Evolutionary conservation across 192 early-diverging fungal genomes (phyloP), one percentile per base, ranked within the genome.

Genomic region (Podila epicladia): DNA sequence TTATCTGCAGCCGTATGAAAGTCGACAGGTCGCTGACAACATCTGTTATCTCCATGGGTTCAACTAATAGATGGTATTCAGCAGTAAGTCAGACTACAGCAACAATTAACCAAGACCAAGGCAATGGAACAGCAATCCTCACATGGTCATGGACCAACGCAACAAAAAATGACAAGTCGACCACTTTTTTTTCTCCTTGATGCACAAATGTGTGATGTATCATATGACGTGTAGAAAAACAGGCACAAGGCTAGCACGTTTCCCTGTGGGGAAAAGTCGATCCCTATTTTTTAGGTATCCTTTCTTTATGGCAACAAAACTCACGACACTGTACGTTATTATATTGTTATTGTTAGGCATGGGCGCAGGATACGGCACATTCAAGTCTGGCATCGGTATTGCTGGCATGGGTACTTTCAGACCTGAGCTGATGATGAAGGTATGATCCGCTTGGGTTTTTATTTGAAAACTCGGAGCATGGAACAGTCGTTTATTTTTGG

Each of bases 361-460:
- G 35, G 98, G 98, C 41, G 98, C 98, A 58, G 97, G 96, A 59
- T 99, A 98, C 83, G 98, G 98, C 29, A 99, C 98, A 35, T 94
- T 95, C 59, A 98, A 97, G 86, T 93, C 97, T 61, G 98, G 97
- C 41, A 92, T 99, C 51, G 97, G 97, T 74, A 96, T 99, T 82
- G 89, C 97, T 37, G 94, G 94, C 55, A 95, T 96, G 69, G 97
- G 97, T 83, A 93, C 97, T 13, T 94, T 99, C 84, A 89, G 93
- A 49, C 98, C 98, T 75, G 92, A 96, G 38, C 89, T 99, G 28
- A 92, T 94, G 71, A 93, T 94, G 94, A 93, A 94, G 79, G 91
- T 85, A 72, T 17, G 41, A 17, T 32, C 31, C 37, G 0, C 3
- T 1, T 33, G 55, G 3, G 49, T 20, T 8, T 41, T 53, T 33